Evolutionary conservation across 306 rosid genomes (phyloP).

Genomic region (Sophora flavescens): DNA sequence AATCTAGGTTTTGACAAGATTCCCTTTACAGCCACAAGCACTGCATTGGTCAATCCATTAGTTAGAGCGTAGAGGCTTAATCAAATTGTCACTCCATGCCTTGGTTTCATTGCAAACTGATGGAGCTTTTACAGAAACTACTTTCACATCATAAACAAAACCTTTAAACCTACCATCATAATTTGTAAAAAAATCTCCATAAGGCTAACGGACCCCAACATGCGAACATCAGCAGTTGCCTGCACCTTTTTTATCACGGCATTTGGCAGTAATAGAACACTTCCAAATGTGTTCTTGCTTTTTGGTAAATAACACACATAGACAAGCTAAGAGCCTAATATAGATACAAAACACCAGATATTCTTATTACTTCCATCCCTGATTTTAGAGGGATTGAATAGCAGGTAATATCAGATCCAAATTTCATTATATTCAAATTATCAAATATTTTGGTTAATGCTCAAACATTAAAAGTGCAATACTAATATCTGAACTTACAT

Average conservation of each 20-base stretch:
- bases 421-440: too few species aligned
- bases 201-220: not conserved
- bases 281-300: not conserved
- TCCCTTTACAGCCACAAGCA: not conserved
- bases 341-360: not conserved
- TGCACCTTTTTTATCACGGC: not conserved
- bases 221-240: too few species aligned
- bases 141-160: not conserved
- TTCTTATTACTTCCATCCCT: not conserved
- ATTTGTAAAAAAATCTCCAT: not conserved
- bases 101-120: not conserved
- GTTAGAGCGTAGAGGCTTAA: not conserved
- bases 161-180: not conserved
- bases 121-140: not conserved
- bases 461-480: not conserved
- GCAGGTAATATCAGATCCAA: not conserved
- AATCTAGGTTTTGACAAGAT: not conserved
- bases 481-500: conserved; percentile 50
- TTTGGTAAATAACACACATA: not conserved
- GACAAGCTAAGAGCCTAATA: not conserved
- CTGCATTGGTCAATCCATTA: not conserved
- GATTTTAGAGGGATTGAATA: not conserved
- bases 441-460: not conserved
- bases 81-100: not conserved
- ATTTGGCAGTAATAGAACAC: not conserved